phyloP scores from a whole-genome alignment of 306 rosid species.

The Glycine tomentella region DNA sequence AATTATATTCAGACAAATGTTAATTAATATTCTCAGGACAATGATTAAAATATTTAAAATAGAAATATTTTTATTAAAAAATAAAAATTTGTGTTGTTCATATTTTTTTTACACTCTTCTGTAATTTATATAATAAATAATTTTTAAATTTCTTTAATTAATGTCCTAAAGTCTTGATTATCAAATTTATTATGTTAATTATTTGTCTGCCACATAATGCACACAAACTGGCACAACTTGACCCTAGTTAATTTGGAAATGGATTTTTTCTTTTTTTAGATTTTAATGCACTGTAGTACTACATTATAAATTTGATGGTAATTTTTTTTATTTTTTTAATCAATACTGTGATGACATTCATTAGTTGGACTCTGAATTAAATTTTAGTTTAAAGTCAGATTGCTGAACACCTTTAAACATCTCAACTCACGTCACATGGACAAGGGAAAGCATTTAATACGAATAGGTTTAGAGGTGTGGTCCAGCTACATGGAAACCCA shows the following conservation, averaged over 20 bases:
- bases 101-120: no score
- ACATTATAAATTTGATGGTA: background rate
- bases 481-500: constrained; percentile 41
- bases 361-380: background rate
- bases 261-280: no score
- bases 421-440: constrained; percentile 28
- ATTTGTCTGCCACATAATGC: constrained; percentile 14
- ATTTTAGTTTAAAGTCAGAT: background rate
- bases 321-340: background rate
- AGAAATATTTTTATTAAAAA: no score
- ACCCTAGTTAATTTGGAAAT: background rate
- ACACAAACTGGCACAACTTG: background rate
- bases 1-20: background rate
- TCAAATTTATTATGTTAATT: background rate
- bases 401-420: background rate
- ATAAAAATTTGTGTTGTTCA: no score
- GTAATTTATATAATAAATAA: no score
- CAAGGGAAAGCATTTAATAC: constrained; percentile 38
- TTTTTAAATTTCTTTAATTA: no score
- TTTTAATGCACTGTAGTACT: background rate
- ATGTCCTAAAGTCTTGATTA: no score
- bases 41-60: no score
- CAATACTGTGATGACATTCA: background rate
- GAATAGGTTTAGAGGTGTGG: constrained; percentile 43
- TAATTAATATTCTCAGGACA: no score